Evolutionary conservation across 2,329 filamentous ascomycete species (phyloP).

Genomic region (Lachnellula cervina): DNA sequence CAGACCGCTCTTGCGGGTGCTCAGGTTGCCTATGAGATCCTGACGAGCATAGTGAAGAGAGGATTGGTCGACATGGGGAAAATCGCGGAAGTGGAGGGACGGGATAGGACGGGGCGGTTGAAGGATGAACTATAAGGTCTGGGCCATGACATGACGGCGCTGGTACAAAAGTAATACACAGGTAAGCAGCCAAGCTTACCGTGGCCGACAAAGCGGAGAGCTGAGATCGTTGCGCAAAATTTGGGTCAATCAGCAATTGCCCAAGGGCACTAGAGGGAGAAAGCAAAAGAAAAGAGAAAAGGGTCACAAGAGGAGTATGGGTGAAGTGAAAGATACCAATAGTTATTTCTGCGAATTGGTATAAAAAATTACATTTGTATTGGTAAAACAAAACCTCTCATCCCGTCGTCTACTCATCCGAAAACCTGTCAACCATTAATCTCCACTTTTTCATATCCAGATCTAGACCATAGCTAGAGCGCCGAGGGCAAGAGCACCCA

Average conservation of each 20-base stretch:
- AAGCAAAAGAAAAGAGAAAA: no score
- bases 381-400: no score
- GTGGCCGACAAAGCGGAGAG: background rate
- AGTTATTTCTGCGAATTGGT: no score
- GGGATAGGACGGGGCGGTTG: constrained; percentile 13
- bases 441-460: background rate
- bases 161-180: background rate
- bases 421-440: background rate
- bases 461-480: constrained; percentile 3
- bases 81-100: constrained; percentile 20
- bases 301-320: no score
- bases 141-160: no score
- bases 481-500: constrained; percentile 2
- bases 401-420: background rate
- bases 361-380: no score
- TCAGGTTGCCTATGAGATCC: constrained; percentile 80
- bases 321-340: no score
- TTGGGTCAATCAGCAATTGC: no score
- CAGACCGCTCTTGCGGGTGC: constrained; percentile 78
- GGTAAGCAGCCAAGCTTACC: background rate
- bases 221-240: no score
- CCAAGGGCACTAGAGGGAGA: no score
- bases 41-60: constrained; percentile 68
- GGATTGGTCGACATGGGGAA: constrained; percentile 38
- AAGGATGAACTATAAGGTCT: constrained; percentile 24